Evolutionary conservation across 805 yeast genomes (phyloP).

Genomic region (Ogataea sp.): DNA sequence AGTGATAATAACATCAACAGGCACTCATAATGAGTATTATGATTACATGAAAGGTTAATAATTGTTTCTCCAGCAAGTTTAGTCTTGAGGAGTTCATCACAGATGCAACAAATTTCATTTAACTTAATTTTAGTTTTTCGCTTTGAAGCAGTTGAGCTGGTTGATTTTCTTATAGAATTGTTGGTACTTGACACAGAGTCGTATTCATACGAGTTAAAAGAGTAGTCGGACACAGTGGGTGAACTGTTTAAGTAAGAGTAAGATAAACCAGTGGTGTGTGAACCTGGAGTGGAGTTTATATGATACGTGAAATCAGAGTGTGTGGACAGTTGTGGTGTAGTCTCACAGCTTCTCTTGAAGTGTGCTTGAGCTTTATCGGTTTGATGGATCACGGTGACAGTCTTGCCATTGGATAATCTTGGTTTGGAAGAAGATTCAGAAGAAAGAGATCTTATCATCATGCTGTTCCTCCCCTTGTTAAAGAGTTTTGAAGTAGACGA

Average conservation of each 20-base stretch:
- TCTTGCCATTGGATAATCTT: too few relatives aligned
- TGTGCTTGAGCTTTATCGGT: too few relatives aligned
- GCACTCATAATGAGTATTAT: constrained; percentile 37
- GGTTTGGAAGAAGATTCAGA: not conserved
- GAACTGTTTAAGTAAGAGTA: not conserved
- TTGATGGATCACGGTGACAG: too few relatives aligned
- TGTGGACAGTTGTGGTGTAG: too few relatives aligned
- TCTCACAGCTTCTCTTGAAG: too few relatives aligned
- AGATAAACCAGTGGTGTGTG: not conserved
- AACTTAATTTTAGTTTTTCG: constrained; percentile 13
- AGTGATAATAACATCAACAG: constrained; percentile 7
- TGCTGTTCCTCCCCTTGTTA: too few relatives aligned
- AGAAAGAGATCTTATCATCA: not conserved
- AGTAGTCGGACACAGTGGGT: not conserved
- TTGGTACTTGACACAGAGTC: not conserved
- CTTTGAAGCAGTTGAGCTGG: not conserved
- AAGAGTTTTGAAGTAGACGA: not conserved
- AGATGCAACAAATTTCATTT: constrained; percentile 31
- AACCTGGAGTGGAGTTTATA: not conserved
- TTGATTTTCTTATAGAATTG: too few relatives aligned
- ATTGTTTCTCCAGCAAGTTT: constrained; percentile 34
- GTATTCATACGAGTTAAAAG: not conserved
- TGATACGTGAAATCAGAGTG: not conserved
- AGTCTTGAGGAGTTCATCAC: constrained; percentile 33
- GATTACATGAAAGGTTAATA: constrained; percentile 33